Percentiles rank a stretch among this genome's conserved stretches.
Conservation (phyloP, 1,284 basidiomycete species). For the Trametes polyzona region DNA sequence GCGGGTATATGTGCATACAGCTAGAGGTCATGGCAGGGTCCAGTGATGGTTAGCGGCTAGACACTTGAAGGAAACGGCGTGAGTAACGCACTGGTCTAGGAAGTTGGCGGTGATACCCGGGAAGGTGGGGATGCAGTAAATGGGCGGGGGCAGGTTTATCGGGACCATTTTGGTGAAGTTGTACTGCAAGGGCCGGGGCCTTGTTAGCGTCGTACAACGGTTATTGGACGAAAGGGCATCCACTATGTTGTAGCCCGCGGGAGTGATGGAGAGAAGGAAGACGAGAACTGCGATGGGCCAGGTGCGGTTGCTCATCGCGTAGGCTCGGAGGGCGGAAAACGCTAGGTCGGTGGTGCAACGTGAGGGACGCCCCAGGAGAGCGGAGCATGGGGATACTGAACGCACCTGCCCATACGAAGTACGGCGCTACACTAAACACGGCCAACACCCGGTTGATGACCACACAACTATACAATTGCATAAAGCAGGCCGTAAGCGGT, state of each 20-base stretch:
- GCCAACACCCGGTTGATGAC: constrained; percentile 9
- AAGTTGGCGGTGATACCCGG: not conserved
- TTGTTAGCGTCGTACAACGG: not conserved
- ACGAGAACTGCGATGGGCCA: constrained; percentile 1
- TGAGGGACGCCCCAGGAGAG: not conserved
- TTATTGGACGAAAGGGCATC: not conserved
- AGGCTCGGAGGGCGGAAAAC: constrained; percentile 4
- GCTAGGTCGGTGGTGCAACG: not conserved
- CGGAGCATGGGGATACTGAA: not conserved
- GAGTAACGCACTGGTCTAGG: constrained; percentile 5
- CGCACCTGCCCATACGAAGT: constrained; percentile 11
- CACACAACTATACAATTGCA: not conserved
- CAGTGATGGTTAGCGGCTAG: not conserved
- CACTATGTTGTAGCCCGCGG: constrained; percentile 6
- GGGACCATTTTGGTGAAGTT: not conserved
- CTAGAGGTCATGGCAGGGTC: not conserved
- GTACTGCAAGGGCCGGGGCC: not conserved
- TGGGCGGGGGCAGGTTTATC: constrained; percentile 5
- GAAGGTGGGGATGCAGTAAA: constrained; percentile 8
- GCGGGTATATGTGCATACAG: not conserved
- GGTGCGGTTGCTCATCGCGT: constrained; percentile 9
- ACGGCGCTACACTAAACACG: constrained; percentile 8
- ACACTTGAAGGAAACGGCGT: not conserved
- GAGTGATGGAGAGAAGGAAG: constrained; percentile 1
- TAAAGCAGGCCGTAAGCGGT: too few relatives aligned